Evolutionary conservation across 495 filamentous ascomycete genomes (phyloP).

Genomic region (Penicillium canariense): DNA sequence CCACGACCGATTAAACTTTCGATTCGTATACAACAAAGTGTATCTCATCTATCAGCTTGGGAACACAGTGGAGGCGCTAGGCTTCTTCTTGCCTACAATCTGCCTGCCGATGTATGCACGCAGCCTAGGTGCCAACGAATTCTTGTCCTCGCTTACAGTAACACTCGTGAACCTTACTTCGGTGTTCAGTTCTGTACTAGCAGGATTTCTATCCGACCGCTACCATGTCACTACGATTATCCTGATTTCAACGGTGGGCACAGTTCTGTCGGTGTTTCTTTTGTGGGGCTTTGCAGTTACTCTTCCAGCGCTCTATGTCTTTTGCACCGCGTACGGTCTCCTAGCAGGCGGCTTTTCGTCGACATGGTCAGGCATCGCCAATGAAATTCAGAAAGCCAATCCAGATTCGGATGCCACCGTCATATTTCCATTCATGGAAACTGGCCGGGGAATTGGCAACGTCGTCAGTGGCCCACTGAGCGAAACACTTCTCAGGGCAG

Average conservation of each 20-base stretch:
- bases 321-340: conserved; percentile 60
- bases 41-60: conserved; percentile 53
- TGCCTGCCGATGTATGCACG: conserved; percentile 40
- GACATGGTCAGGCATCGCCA: conserved; percentile 57
- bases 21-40: conserved; percentile 41
- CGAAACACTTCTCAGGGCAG: conserved; percentile 22
- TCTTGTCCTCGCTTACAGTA: conserved; percentile 42
- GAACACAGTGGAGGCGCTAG: conserved; percentile 53
- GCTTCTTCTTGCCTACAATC: conserved; percentile 39
- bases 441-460: conserved; percentile 62
- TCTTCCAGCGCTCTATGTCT: conserved; percentile 34
- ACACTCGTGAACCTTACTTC: conserved; percentile 50
- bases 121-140: conserved; percentile 34
- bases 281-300: conserved; percentile 55
- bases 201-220: conserved; percentile 55
- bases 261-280: conserved; percentile 55
- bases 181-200: conserved; percentile 51
- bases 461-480: conserved; percentile 56
- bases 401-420: conserved; percentile 46
- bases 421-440: conserved; percentile 57
- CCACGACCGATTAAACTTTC: conserved; percentile 30
- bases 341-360: conserved; percentile 56
- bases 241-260: conserved; percentile 53
- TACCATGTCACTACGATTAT: conserved; percentile 55
- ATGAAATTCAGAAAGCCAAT: conserved; percentile 42